Percentiles rank a stretch among this genome's conserved stretches.
Evolutionary conservation across 177 flowering plant species (phyloP).

Genomic region (Vitis hybrid): DNA sequence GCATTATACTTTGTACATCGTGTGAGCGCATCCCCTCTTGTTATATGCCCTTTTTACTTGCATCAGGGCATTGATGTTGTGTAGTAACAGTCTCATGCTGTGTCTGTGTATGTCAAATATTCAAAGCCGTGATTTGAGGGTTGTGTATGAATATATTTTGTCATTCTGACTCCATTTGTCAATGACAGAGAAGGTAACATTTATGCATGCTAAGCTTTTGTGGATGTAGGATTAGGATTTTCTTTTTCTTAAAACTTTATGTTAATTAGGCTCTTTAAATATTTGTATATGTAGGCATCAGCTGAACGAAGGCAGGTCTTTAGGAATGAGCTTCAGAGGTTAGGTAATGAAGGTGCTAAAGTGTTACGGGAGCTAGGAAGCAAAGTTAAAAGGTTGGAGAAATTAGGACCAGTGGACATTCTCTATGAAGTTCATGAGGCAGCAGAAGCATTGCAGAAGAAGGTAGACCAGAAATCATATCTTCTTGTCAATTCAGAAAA

Average conservation of each 20-base stretch:
- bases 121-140: background rate
- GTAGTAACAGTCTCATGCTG: background rate
- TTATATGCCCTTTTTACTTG: too few relatives aligned
- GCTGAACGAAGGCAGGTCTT: conserved; percentile 47
- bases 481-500: conserved; percentile 50
- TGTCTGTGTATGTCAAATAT: background rate
- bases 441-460: conserved; percentile 52
- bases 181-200: background rate
- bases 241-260: too few relatives aligned
- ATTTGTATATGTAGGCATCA: conserved; percentile 38
- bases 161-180: background rate
- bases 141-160: background rate
- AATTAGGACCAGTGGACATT: conserved; percentile 39
- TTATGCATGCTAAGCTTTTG: too few relatives aligned
- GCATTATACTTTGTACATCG: too few relatives aligned
- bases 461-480: conserved; percentile 51
- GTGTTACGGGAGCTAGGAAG: conserved; percentile 49
- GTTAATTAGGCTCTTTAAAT: background rate
- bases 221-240: too few relatives aligned
- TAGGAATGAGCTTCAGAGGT: conserved; percentile 41
- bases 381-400: conserved; percentile 55
- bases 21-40: too few relatives aligned
- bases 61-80: too few relatives aligned
- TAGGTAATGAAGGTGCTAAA: conserved; percentile 53
- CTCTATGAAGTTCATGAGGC: conserved; percentile 48